Base-by-base conservation (phyloP, 169 alveolate species). In the Cyclospora cayetanensis region DNA sequence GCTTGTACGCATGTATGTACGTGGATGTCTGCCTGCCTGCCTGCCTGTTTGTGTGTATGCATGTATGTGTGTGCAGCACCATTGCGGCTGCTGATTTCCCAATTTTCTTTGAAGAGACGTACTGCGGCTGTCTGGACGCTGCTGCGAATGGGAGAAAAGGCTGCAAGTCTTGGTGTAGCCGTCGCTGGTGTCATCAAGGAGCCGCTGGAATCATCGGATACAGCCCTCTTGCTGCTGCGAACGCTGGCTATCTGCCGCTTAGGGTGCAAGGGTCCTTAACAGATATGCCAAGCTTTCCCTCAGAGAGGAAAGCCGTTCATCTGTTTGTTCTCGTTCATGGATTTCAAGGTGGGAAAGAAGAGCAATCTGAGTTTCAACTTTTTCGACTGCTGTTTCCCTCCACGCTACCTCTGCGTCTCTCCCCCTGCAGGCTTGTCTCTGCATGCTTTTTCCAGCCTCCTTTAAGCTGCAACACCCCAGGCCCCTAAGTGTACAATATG, bases 261-360 rank as follows among this genome's bases (percentile, higher is more conserved):
- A 15, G 55, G 55, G 55, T 7, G 22, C 15, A 9, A 9, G 7
- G 7, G 55, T 46, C 55, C 15, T 15, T 15, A 15, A 9, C 55
- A 15, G 55, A 46, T 46, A 9, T 46, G 55, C 55, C 55, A 46
- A 46, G 55, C 15, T 7, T 46, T 46, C 55, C 55, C 15, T 15
- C 55, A 15, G 55, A 46, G 15, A 46, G 55, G 46, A 90, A 92
- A 43, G 94, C 95, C 20, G 92, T 95, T 25, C 99, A 98, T 93
- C 94, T 98, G 46, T 93, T 98, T 35, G 98, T 98, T 22, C 95
- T 98, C 83, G 98, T 97, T 2, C 99, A 98, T 92, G 99, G 99
- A 11, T 96, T 97, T 88, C 97, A 98, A 94, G 99, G 99, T 76
- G n/a, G n/a, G n/a, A n/a, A 66, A 91, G 31, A 88, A 66, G 22